A percentile compares a stretch with the other conserved stretches of the same genome.
These are phyloP conservation scores for Globisporangium megalacanthum DNA, from an alignment of 352 stramenopile genomes.

Conservation along the genomic window DNA sequence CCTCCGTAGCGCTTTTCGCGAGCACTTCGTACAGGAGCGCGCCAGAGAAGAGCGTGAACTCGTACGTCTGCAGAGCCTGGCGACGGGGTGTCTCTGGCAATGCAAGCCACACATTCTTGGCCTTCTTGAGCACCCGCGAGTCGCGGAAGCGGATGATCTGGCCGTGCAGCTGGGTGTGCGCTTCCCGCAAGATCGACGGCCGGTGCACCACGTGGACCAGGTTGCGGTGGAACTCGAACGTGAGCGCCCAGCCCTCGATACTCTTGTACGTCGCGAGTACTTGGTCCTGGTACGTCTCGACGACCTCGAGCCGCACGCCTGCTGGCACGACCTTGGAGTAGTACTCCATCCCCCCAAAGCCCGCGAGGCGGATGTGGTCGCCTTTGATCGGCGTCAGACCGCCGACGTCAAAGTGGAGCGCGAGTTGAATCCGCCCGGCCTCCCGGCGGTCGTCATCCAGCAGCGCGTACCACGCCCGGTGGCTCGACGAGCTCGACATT, in stretches of 20 bases:
- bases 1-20: slow-evolving; percentile 26
- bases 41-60: slow-evolving; percentile 43
- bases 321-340: slow-evolving; percentile 55
- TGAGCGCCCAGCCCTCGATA: slow-evolving; percentile 51
- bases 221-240: slow-evolving; percentile 65
- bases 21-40: slow-evolving; percentile 35
- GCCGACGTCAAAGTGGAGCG: background rate
- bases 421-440: background rate
- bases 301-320: slow-evolving; percentile 43
- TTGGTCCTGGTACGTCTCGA: slow-evolving; percentile 63
- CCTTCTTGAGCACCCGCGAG: slow-evolving; percentile 33
- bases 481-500: slow-evolving; percentile 44
- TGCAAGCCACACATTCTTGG: slow-evolving; percentile 36
- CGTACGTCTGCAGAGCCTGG: slow-evolving; percentile 38
- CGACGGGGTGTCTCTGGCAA: slow-evolving; percentile 32
- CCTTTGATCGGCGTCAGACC: slow-evolving; percentile 4
- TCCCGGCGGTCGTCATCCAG: slow-evolving; percentile 1
- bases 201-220: slow-evolving; percentile 56
- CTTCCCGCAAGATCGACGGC: slow-evolving; percentile 47
- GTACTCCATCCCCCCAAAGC: slow-evolving; percentile 64
- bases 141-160: slow-evolving; percentile 45
- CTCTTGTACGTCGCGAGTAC: slow-evolving; percentile 51
- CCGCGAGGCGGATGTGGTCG: slow-evolving; percentile 49
- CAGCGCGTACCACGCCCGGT: slow-evolving; percentile 54
- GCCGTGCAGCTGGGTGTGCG: slow-evolving; percentile 43